A percentile compares a stretch with the other conserved stretches of the same genome.
phyloP scores from a whole-genome alignment of 2,329 filamentous ascomycete species.

The Aspergillus tamarii region DNA sequence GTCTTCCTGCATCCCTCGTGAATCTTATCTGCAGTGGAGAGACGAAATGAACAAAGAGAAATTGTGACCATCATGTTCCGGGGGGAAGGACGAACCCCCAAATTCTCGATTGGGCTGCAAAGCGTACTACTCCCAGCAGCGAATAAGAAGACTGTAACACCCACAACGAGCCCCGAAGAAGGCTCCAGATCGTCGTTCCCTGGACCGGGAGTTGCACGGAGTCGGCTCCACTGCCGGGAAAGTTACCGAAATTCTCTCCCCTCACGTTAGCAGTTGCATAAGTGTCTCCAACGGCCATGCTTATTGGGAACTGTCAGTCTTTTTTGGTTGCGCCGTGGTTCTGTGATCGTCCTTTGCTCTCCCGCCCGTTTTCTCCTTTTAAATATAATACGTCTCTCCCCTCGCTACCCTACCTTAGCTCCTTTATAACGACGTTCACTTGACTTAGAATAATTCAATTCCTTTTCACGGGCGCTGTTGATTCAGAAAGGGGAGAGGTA shows the following conservation, averaged over 20 bases:
- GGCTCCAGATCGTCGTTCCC: background rate
- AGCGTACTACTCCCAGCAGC: background rate
- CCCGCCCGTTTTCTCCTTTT: background rate
- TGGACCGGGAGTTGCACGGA: constrained; percentile 1
- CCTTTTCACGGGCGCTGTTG: background rate
- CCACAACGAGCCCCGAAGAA: background rate
- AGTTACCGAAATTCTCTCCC: constrained; percentile 15
- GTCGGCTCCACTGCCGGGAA: constrained; percentile 14
- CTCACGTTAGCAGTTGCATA: constrained; percentile 18
- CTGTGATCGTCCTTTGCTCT: constrained; percentile 1
- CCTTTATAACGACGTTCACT: background rate
- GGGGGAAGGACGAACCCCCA: background rate
- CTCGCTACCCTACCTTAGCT: background rate
- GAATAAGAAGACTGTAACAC: background rate
- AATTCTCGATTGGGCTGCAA: background rate
- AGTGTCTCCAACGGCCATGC: constrained; percentile 4
- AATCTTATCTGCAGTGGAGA: background rate
- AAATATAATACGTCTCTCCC: background rate
- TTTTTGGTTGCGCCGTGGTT: constrained; percentile 6
- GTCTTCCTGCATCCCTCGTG: background rate
- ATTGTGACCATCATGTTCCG: background rate
- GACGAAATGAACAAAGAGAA: background rate
- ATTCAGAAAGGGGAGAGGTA: background rate
- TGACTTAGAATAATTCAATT: background rate
- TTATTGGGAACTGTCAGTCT: constrained; percentile 8